phyloP scores from a whole-genome alignment of 2,329 filamentous ascomycete species.

The Sclerotiophoma versabilis region DNA sequence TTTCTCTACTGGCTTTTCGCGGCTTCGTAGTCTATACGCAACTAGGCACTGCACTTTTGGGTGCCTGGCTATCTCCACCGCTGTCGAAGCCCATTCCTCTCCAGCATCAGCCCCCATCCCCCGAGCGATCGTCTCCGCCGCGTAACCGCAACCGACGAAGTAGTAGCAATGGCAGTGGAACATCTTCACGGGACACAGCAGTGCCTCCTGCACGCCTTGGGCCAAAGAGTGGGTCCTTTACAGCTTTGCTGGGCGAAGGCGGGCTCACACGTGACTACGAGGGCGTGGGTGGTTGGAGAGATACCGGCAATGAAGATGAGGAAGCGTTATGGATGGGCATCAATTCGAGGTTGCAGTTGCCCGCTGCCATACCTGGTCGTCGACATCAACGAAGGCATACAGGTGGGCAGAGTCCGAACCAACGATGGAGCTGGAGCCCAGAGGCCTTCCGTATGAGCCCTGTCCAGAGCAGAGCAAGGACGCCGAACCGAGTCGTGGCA shows the following conservation, averaged over 20 bases:
- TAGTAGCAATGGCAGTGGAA: conserved; percentile 29
- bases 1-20: conserved; percentile 49
- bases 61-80: conserved; percentile 45
- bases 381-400: conserved; percentile 45
- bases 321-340: conserved; percentile 55
- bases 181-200: conserved; percentile 31
- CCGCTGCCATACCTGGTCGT: conserved; percentile 36
- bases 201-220: conserved; percentile 26
- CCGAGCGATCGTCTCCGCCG: conserved; percentile 32
- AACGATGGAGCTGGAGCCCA: conserved; percentile 40
- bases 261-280: conserved; percentile 52
- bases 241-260: conserved; percentile 42
- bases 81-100: conserved; percentile 20
- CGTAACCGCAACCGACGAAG: conserved; percentile 34
- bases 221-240: conserved; percentile 45
- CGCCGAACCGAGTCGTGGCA: conserved; percentile 33
- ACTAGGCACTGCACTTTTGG: conserved; percentile 49
- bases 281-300: conserved; percentile 53
- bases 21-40: conserved; percentile 53
- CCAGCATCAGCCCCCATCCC: conserved; percentile 14
- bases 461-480: conserved; percentile 45
- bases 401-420: conserved; percentile 38
- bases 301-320: conserved; percentile 49
- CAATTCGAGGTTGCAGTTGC: conserved; percentile 52
- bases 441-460: conserved; percentile 49